Base-by-base conservation (phyloP, 139 green algal species). In the Desmodesmus armatus region DNA sequence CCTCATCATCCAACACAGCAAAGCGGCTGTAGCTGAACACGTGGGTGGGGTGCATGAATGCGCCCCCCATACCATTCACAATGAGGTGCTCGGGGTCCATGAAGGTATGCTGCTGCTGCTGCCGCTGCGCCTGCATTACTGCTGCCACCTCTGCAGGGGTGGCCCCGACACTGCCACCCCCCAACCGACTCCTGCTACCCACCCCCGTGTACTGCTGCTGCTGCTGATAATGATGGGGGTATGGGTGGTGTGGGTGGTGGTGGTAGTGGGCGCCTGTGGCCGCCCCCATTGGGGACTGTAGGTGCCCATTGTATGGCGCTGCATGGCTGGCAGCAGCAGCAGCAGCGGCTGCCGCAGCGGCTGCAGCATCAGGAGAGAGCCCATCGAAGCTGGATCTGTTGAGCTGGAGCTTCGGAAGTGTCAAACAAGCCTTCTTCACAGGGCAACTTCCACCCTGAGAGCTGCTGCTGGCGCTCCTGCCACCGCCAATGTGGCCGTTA, bases 41-140 rank as follows among this genome's bases (percentile, higher is more conserved):
- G 77, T 98, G 95, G 1, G 95, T 98, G 37, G 95, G 95, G 92
- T 98, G 95, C 80, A 96, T 79, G 84, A 98, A 98, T 29, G 92
- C 95, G 31, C 95, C 95, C 11, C 95, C 95, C 23, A 82, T 49
- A 39, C 95, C 95, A 41, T 93, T 93, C 23, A 95, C 90, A 11
- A 98, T 92, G 51, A 98, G 88, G 80, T 98, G 95, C 89, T 98
- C 92, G 0, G 95, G 94, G 84, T 98, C 94, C 37, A 84, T n/a
- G 11, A 77, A 27, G 43, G 41, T 84, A 27, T 71, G 60, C 3
- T 84, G 40, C 78, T 77, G 17, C 70, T 44, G 35, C 67, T 86
- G n/a, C 71, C 77, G 78, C 62, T 84, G 76, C 4, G 33, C 37
- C 37, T 44, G 27, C 5, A 17, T 49, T 62, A 27, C 4, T 83